A percentile compares a stretch with the other conserved stretches of the same genome.
Conservation (phyloP, 257 asterid genomes). For the Rhazya stricta region DNA sequence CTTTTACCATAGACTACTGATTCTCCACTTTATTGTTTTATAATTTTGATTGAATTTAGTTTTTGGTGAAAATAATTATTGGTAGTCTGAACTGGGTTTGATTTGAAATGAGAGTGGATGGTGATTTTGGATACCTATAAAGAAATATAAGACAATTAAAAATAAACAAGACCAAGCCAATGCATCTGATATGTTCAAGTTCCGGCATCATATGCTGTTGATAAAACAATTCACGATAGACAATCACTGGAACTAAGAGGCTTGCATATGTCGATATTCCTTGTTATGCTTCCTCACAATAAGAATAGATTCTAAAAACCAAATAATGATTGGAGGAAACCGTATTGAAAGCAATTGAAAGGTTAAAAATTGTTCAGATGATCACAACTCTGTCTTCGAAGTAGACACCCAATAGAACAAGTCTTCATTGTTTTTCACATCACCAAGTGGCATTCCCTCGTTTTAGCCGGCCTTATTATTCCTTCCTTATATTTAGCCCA, state of each 20-base stretch:
- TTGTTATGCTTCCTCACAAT: not conserved
- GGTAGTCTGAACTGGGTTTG: too few species aligned
- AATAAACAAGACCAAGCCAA: not conserved
- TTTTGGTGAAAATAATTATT: too few species aligned
- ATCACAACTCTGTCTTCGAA: not conserved
- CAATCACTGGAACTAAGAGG: not conserved
- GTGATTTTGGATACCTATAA: too few species aligned
- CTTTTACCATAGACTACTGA: too few species aligned
- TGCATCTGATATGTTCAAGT: too few species aligned
- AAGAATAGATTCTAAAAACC: too few species aligned
- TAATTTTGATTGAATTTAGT: too few species aligned
- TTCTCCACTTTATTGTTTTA: too few species aligned
- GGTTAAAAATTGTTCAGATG: not conserved
- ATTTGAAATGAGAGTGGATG: too few species aligned
- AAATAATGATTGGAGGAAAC: not conserved
- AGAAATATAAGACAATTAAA: too few species aligned
- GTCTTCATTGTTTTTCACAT: constrained; percentile 63
- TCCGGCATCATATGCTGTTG: not conserved
- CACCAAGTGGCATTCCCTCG: constrained; percentile 52
- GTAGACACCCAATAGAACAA: constrained; percentile 59
- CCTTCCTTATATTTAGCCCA: constrained; percentile 22
- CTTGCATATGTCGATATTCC: not conserved
- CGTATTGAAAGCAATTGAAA: not conserved
- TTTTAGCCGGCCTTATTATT: constrained; percentile 47
- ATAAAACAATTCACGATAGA: not conserved